phyloP scores from a whole-genome alignment of 805 yeast genomes.

The Lipomyces anomalus region DNA sequence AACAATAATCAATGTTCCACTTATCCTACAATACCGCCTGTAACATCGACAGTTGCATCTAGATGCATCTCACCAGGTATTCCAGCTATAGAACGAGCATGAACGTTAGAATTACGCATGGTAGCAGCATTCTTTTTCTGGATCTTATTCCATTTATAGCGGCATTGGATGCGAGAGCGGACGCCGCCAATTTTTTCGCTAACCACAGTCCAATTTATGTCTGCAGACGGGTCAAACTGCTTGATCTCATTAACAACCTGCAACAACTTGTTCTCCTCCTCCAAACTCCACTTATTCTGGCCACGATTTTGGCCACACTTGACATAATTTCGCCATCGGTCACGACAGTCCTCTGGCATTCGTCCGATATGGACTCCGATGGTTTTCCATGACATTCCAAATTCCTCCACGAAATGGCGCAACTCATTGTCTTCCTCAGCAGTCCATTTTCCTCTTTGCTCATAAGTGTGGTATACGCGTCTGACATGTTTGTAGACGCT shows the following conservation, averaged over 20 bases:
- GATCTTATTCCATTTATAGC: conserved; percentile 87
- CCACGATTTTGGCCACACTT: conserved; percentile 80
- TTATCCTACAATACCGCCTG: too few relatives aligned
- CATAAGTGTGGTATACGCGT: conserved; percentile 80
- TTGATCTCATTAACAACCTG: conserved; percentile 49
- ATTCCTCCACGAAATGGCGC: conserved; percentile 54
- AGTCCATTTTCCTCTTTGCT: conserved; percentile 87
- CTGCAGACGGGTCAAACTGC: conserved; percentile 33
- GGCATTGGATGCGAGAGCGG: conserved; percentile 86
- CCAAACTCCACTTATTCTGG: conserved; percentile 70
- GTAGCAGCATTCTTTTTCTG: not conserved
- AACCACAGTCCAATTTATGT: conserved; percentile 84
- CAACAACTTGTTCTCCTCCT: conserved; percentile 61
- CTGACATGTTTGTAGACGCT: conserved; percentile 90
- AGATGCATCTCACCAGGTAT: too few relatives aligned
- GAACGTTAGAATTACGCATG: too few relatives aligned
- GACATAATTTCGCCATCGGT: conserved; percentile 91
- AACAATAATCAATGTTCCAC: too few relatives aligned
- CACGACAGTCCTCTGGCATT: conserved; percentile 98
- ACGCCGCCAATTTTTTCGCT: conserved; percentile 85
- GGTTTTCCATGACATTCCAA: conserved; percentile 81
- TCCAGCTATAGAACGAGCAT: too few relatives aligned
- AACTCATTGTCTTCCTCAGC: conserved; percentile 69
- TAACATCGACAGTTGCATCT: too few relatives aligned
- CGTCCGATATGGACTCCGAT: conserved; percentile 76